A percentile compares a stretch with the other conserved stretches of the same genome.
Evolutionary conservation across 306 rosid genomes (phyloP).

Genomic region (Ziziphus jujuba): DNA sequence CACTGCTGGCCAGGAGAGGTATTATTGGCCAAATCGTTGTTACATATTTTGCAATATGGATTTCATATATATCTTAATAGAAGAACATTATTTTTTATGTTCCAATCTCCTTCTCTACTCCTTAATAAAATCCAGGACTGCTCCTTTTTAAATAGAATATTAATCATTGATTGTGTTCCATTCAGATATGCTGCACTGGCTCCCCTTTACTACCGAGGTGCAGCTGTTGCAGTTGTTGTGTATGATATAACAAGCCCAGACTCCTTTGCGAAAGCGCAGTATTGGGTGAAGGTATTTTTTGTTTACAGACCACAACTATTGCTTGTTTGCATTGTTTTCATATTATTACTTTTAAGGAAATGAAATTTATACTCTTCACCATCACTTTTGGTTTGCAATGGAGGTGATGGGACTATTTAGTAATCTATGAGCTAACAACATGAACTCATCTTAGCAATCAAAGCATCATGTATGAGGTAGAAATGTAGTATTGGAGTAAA

Average conservation of each 20-base stretch:
- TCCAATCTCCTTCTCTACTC: constrained; percentile 7
- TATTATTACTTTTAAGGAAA: not conserved
- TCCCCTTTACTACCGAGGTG: constrained; percentile 94
- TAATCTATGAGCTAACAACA: not conserved
- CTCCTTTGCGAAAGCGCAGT: constrained; percentile 91
- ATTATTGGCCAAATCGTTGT: constrained; percentile 10
- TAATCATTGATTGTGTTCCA: constrained; percentile 26
- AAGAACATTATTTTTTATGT: not conserved
- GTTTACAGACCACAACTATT: constrained; percentile 9
- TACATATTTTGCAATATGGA: not conserved
- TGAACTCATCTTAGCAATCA: not conserved
- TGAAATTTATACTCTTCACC: no score
- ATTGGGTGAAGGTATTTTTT: constrained; percentile 92
- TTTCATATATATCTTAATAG: not conserved
- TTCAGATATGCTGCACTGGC: constrained; percentile 95
- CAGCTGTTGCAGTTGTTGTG: constrained; percentile 93
- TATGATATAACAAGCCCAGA: constrained; percentile 97
- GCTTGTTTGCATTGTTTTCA: not conserved
- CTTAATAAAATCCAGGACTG: constrained; percentile 8
- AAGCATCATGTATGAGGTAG: not conserved
- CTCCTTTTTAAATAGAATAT: constrained; percentile 14
- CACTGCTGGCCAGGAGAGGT: constrained; percentile 99
- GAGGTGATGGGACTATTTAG: not conserved
- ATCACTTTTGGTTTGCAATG: not conserved
- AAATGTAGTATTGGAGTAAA: not conserved